A percentile compares a stretch with the other conserved stretches of the same genome.
These are phyloP conservation scores for Penicilliopsis zonata DNA, from an alignment of 495 filamentous ascomycete genomes.

Conservation along the genomic window DNA sequence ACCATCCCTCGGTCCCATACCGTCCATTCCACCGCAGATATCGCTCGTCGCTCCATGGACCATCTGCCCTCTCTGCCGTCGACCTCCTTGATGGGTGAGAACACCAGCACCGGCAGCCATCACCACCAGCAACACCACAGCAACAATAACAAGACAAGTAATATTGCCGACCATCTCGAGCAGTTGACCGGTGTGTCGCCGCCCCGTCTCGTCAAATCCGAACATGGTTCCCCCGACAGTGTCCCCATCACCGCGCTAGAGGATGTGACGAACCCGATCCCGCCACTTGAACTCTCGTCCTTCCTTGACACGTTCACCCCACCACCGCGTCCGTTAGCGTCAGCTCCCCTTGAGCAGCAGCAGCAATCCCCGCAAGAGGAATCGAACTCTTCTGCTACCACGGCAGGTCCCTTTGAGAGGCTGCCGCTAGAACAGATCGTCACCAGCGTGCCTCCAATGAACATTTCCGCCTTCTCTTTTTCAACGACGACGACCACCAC, in stretches of 20 bases:
- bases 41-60: conserved; percentile 58
- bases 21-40: conserved; percentile 45
- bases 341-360: conserved; percentile 28
- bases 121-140: no score
- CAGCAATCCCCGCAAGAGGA: no score
- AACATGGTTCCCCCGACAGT: conserved; percentile 58
- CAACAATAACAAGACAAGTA: no score
- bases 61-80: conserved; percentile 41
- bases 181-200: conserved; percentile 34
- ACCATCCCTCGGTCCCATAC: conserved; percentile 63
- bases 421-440: conserved; percentile 25
- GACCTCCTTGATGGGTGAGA: conserved; percentile 24
- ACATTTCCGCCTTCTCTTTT: conserved; percentile 24
- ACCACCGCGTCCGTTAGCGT: conserved; percentile 30
- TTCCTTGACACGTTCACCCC: conserved; percentile 43
- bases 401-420: conserved; percentile 20
- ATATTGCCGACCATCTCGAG: conserved; percentile 23
- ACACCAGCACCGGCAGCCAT: no score
- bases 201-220: conserved; percentile 51
- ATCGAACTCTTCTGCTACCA: no score
- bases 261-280: conserved; percentile 50
- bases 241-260: conserved; percentile 38
- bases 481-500: conserved; percentile 21
- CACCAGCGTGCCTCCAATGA: conserved; percentile 25
- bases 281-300: conserved; percentile 51